These are phyloP conservation scores for Mycena filopes DNA, from an alignment of 768 basidiomycete species.

Conservation along the genomic window DNA sequence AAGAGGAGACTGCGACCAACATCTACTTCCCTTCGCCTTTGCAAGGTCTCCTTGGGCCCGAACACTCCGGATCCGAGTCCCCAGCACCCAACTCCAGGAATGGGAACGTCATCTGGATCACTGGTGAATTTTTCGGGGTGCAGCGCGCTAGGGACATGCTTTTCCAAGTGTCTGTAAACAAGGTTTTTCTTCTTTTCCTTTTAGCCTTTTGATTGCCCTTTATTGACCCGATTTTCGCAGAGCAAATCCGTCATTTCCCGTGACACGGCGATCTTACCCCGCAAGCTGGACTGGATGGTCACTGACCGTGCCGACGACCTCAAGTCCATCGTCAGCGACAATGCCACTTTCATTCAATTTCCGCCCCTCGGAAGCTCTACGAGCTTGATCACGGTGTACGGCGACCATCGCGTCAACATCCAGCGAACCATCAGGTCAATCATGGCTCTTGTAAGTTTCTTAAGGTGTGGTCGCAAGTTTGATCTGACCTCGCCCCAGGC, in stretches of 20 bases:
- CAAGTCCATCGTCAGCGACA: conserved; percentile 93
- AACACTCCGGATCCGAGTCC: conserved; percentile 56
- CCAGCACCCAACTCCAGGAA: conserved; percentile 57
- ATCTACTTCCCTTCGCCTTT: conserved; percentile 94
- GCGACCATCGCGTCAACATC: conserved; percentile 93
- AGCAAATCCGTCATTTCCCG: conserved; percentile 90
- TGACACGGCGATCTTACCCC: conserved; percentile 93
- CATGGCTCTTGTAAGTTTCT: conserved; percentile 86
- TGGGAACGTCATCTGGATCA: conserved; percentile 91
- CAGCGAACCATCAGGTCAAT: conserved; percentile 93
- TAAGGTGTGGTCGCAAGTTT: not conserved
- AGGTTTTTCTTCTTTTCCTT: conserved; percentile 61
- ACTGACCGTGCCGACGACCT: conserved; percentile 96
- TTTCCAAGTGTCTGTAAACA: conserved; percentile 84
- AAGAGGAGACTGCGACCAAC: conserved; percentile 97
- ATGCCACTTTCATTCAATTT: conserved; percentile 95
- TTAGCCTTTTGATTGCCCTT: conserved; percentile 11
- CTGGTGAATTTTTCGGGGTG: conserved; percentile 97
- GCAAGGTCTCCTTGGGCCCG: conserved; percentile 84
- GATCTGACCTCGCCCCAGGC: conserved; percentile 61
- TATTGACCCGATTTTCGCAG: conserved; percentile 51
- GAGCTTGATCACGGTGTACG: conserved; percentile 92
- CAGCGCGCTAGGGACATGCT: conserved; percentile 96
- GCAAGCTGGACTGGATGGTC: conserved; percentile 98
- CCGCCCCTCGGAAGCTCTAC: conserved; percentile 93